Evolutionary conservation across 2,329 filamentous ascomycete genomes (phyloP), one percentile per base, ranked within the genome.

Genomic region (Aspergillus hiratsukae): DNA sequence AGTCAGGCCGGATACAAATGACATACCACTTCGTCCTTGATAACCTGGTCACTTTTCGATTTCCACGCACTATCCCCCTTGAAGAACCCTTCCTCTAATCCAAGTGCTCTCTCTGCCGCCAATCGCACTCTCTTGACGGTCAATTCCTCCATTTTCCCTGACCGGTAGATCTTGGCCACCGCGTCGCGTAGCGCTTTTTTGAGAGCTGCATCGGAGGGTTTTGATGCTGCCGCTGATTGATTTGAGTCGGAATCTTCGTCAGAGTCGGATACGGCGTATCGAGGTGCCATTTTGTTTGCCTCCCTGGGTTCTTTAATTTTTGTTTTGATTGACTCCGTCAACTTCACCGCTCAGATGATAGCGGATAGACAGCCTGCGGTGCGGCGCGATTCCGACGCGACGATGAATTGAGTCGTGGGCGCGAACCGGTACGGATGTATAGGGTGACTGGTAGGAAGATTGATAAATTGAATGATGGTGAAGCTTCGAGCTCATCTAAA

Each of bases 91-190:
- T 73, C 71, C 7, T 78, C 73, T 23, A 87, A 70, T 31, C 75
- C 76, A 10, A 87, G 68, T 50, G 77, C 69, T 55, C 78, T 70
- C 66, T 85, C 83, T 3, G 78, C 79, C 25, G 76, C 76, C 29
- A 74, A 65, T 50, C 84, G 81, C 51, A 85, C 79, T 54, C 76
- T 76, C 60, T 83, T 85, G 52, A 86, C 75, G 0, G 84, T 85
- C 58, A 86, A 69, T 51, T 83, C 77, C 5, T 83, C 78, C 31
- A 71, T 67, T 21, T 81, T 75, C 7, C 72, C 74, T 1, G 66
- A 62, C 28, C 67, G 64, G 62, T 67, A 74, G 49, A 75, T 65
- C n/a, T 63, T 59, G 14, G 66, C 66, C 31, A 77, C 75, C 14
- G 69, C 66, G 53, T 74, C 67, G 45, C 76, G 72, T 48, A 79